These are phyloP conservation scores for Trichophyton rubrum DNA, from an alignment of 2,329 filamentous ascomycete genomes.

Conservation along the genomic window DNA sequence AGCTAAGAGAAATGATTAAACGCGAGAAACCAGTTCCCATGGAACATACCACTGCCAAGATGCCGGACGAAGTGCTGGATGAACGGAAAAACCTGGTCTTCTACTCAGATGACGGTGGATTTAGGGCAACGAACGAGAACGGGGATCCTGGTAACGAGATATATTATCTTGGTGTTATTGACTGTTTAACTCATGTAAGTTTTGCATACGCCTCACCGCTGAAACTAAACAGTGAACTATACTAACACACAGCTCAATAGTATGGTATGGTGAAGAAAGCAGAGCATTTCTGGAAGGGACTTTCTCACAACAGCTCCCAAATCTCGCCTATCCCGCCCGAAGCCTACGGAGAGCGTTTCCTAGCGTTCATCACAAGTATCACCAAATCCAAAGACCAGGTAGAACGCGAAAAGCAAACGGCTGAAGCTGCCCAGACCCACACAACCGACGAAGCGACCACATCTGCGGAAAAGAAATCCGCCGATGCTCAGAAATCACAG, in stretches of 20 bases:
- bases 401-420: conserved; percentile 36
- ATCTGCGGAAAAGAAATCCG: background rate
- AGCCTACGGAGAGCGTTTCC: conserved; percentile 84
- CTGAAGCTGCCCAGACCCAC: conserved; percentile 19
- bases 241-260: conserved; percentile 21
- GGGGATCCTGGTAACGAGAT: conserved; percentile 76
- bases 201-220: no score
- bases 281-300: conserved; percentile 93
- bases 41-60: conserved; percentile 65
- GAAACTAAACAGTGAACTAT: no score
- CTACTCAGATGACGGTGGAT: conserved; percentile 86
- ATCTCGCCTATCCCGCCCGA: conserved; percentile 88
- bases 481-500: conserved; percentile 18
- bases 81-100: conserved; percentile 69
- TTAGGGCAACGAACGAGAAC: conserved; percentile 84
- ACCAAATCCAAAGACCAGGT: conserved; percentile 85
- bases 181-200: conserved; percentile 91
- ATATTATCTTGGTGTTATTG: conserved; percentile 96
- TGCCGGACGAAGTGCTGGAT: conserved; percentile 80
- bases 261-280: conserved; percentile 90
- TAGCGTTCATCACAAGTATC: conserved; percentile 79
- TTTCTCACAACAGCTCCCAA: conserved; percentile 68
- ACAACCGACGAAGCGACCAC: conserved; percentile 10
- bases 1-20: conserved; percentile 84
- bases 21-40: conserved; percentile 88